phyloP scores from a whole-genome alignment of 306 rosid species.

The Ormosia semicastrata region DNA sequence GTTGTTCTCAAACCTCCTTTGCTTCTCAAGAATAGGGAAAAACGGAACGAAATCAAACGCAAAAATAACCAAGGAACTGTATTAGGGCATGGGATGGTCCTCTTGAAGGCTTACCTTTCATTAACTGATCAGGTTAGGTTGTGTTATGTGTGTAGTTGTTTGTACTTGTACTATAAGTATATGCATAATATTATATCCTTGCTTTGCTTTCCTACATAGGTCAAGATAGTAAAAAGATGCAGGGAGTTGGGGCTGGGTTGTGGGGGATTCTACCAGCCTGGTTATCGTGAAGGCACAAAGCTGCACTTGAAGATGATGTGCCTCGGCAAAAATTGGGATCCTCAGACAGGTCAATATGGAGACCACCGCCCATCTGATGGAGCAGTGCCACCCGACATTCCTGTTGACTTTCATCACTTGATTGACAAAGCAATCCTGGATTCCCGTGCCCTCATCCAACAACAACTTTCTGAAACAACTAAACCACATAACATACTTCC shows the following conservation, averaged over 20 bases:
- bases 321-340: slow-evolving; percentile 87
- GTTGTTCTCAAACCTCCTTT: slow-evolving; percentile 40
- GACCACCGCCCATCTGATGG: slow-evolving; percentile 51
- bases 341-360: slow-evolving; percentile 47
- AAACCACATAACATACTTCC: slow-evolving; percentile 36
- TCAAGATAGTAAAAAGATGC: slow-evolving; percentile 53
- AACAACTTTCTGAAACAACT: slow-evolving; percentile 8
- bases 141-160: too few relatives aligned
- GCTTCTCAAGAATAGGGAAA: slow-evolving; percentile 45
- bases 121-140: slow-evolving; percentile 49
- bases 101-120: slow-evolving; percentile 46
- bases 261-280: slow-evolving; percentile 91
- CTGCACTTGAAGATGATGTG: slow-evolving; percentile 85
- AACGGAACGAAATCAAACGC: slow-evolving; percentile 35
- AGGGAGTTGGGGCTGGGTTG: slow-evolving; percentile 50
- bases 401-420: slow-evolving; percentile 38
- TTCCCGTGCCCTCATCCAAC: slow-evolving; percentile 26
- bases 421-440: slow-evolving; percentile 47
- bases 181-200: too few relatives aligned
- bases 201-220: slow-evolving; percentile 7
- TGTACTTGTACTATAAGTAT: too few relatives aligned
- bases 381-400: slow-evolving; percentile 54
- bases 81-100: slow-evolving; percentile 64
- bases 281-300: slow-evolving; percentile 52
- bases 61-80: background rate